Evolutionary conservation across 2,329 filamentous ascomycete species (phyloP).

Genomic region (Monosporascus sp.): DNA sequence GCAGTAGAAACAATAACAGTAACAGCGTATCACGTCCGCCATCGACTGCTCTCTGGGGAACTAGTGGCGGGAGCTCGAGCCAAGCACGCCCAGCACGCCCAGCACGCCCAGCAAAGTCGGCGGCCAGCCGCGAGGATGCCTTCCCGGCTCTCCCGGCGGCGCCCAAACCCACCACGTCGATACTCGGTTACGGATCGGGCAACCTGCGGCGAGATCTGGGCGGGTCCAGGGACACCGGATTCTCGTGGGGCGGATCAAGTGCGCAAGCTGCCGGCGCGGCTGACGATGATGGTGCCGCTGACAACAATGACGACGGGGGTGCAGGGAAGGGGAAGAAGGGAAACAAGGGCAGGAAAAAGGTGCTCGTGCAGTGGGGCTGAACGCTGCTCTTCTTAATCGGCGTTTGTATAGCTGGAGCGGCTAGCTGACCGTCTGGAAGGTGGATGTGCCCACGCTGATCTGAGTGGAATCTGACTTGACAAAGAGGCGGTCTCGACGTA

Average conservation of each 20-base stretch:
- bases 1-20: background rate
- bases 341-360: constrained; percentile 56
- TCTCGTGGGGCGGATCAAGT: constrained; percentile 43
- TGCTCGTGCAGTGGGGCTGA: constrained; percentile 56
- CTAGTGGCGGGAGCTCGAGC: constrained; percentile 6
- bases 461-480: too few species aligned
- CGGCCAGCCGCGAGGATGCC: constrained; percentile 46
- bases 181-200: constrained; percentile 55
- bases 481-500: too few species aligned
- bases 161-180: constrained; percentile 59
- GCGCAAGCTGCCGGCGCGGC: constrained; percentile 4
- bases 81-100: constrained; percentile 9
- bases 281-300: constrained; percentile 4
- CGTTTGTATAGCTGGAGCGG: too few species aligned
- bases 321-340: constrained; percentile 47
- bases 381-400: too few species aligned
- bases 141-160: constrained; percentile 82
- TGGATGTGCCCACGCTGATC: too few species aligned
- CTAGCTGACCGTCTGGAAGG: too few species aligned
- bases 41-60: constrained; percentile 17
- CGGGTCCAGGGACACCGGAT: constrained; percentile 39
- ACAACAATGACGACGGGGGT: constrained; percentile 19
- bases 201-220: constrained; percentile 50
- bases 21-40: constrained; percentile 10
- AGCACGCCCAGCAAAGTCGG: constrained; percentile 6